phyloP scores from a whole-genome alignment of 306 rosid species.

The Lathyrus sativus region DNA sequence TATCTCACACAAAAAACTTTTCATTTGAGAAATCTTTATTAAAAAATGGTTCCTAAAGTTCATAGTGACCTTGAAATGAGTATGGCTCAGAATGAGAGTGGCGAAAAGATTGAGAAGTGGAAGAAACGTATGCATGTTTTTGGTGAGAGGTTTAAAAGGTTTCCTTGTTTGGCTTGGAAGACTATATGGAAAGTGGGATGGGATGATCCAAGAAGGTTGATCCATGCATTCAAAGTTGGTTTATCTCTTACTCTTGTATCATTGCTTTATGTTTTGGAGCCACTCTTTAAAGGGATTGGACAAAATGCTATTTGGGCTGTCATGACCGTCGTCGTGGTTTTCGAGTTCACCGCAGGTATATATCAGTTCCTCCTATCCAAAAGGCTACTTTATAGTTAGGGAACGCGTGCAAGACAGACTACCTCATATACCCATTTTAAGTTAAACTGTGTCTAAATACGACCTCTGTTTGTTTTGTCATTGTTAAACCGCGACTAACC shows the following conservation, averaged over 20 bases:
- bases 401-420: too few relatives aligned
- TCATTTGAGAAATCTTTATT: neutral
- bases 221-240: constrained; percentile 88
- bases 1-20: constrained; percentile 14
- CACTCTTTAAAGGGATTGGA: constrained; percentile 70
- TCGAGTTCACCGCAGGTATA: constrained; percentile 87
- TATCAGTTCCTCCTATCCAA: constrained; percentile 10
- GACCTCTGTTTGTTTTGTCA: too few relatives aligned
- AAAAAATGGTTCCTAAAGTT: constrained; percentile 55
- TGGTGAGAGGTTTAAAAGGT: constrained; percentile 43
- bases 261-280: constrained; percentile 67
- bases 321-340: constrained; percentile 90
- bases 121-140: constrained; percentile 36
- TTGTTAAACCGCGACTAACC: too few relatives aligned
- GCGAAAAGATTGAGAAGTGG: constrained; percentile 21
- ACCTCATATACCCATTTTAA: too few relatives aligned
- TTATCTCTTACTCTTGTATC: constrained; percentile 75
- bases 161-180: constrained; percentile 46
- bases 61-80: constrained; percentile 51
- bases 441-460: too few relatives aligned
- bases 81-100: constrained; percentile 29
- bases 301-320: constrained; percentile 81
- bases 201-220: constrained; percentile 79
- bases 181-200: constrained; percentile 64
- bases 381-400: too few relatives aligned